Base-by-base conservation (phyloP, 768 basidiomycete species). In the Mycena leptocephala region DNA sequence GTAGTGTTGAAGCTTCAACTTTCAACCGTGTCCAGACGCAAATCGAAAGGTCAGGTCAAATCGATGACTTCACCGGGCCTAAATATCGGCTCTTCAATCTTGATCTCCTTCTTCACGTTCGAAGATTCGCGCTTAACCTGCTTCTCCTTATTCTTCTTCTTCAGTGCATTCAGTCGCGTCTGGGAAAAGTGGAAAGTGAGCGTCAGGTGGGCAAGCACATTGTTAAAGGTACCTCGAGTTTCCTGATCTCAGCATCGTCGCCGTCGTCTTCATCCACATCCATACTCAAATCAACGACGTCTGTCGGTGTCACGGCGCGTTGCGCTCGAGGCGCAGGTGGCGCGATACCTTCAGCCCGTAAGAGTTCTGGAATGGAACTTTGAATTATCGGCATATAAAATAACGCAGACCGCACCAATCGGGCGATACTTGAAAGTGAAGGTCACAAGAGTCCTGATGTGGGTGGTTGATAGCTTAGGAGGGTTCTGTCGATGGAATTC, bases 341-440 rank as follows among this genome's bases (percentile, higher is more conserved):
- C 39, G 8, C 65, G 5, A 76, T 76, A 0, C 75, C 75, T 24
- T 76, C 26, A 7, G 75, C 75, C 18, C 59, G 26, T 0, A 76
- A 39, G 0, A 76, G 48, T 22, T 55, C 75, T 76, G 37, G 0
- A 33, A 62, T 26, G 28, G 13, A 9, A 30, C 33, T 51, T 10
- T 24, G 56, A 20, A 48, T 7, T 0, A 32, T 14, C 2, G 28
- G 14, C 5, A 6, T 53, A 30, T 8, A 22, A 39, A 33, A 59
- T 2, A 5, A 26, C 10, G 24, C 11, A 61, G 10, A 26, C n/a
- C 37, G 10, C 61, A 76, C 75, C 75, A 11, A 76, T 68, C 10
- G 75, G 75, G 2, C 75, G 70, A 24, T 76, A 76, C 48, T 63
- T 76, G 20, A 76, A 76, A 9, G 37, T 32, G 7, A 76, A 64